Evolutionary conservation across 805 yeast genomes (phyloP).

Genomic region (Lachancea sp.): DNA sequence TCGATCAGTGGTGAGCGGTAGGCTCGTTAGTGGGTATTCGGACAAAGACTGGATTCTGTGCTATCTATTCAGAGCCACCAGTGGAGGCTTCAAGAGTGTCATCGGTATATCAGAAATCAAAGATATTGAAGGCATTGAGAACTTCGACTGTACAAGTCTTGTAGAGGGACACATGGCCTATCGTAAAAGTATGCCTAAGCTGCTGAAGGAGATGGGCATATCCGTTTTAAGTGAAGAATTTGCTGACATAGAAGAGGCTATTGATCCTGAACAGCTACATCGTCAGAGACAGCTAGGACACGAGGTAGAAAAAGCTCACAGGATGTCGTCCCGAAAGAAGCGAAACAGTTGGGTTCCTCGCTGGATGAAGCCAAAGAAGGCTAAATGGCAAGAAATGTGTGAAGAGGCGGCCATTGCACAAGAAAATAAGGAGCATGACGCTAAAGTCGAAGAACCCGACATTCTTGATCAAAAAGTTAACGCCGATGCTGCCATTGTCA

Average conservation of each 20-base stretch:
- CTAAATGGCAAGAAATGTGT: constrained; percentile 61
- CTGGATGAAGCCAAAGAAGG: constrained; percentile 47
- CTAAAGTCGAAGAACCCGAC: constrained; percentile 6
- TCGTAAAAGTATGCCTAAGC: constrained; percentile 84
- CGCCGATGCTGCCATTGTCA: constrained; percentile 23
- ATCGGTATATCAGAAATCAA: constrained; percentile 82
- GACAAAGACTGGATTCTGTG: constrained; percentile 95
- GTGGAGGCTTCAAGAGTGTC: constrained; percentile 88
- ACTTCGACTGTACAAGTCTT: constrained; percentile 75
- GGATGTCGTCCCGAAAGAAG: constrained; percentile 40
- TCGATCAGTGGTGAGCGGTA: constrained; percentile 81
- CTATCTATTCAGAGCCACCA: constrained; percentile 87
- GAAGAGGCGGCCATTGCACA: constrained; percentile 33
- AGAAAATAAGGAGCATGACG: constrained; percentile 23
- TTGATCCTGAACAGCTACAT: constrained; percentile 81
- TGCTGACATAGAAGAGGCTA: constrained; percentile 84
- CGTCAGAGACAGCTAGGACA: constrained; percentile 73
- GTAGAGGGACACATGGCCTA: constrained; percentile 98
- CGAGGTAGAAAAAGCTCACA: constrained; percentile 84
- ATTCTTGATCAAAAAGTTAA: neutral
- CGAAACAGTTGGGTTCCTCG: constrained; percentile 38
- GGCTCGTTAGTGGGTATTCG: constrained; percentile 85
- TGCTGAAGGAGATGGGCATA: constrained; percentile 64
- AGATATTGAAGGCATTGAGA: constrained; percentile 60
- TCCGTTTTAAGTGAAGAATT: constrained; percentile 85